Base-by-base conservation (phyloP, 768 basidiomycete species). In the Lactarius hengduanensis region DNA sequence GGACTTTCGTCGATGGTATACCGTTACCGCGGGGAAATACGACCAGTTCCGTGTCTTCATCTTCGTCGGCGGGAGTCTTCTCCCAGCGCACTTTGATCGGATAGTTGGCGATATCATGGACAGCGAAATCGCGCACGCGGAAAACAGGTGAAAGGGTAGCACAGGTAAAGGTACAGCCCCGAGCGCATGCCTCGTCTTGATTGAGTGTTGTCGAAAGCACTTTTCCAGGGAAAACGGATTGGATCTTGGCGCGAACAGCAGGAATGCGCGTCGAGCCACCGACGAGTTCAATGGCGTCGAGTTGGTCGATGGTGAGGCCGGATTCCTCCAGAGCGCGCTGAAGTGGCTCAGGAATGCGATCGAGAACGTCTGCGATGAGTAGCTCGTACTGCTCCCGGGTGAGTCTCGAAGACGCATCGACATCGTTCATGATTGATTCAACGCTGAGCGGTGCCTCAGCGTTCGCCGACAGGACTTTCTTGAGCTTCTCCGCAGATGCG, bases 91-190 rank as follows among this genome's bases (percentile, higher is more conserved):
- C 88, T 77, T 90, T 95, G 85, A 98, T 87, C 18, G 94, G 88
- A 81, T 92, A 97, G 55, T 86, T 82, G 63, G 88, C 84, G 78
- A 92, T 87, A 77, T 99, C 97, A 75, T 87, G 85, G 66, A 94
- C 80, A 73, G 86, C 82, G 83, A 99, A 99, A 69, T 98, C 96
- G 70, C 95, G 91, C 40, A 98, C 96, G 70, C 94, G 91, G 91
- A 98, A 99, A 61, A 95, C 89, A 72, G 97, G 97, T 38, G 95
- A 97, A 70, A 97, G 89, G 82, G 94, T 94, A 34, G 97, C 96
- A 75, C 96, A 98, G 43, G 94, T 88, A 77, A 99, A 97, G 63
- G 97, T 98, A 59, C 95, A 92, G 50, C 96, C 97, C 55, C 96
- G 92, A 10, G 94, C 94, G 72, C 95, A 84, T 66, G 97, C 96